Evolutionary conservation across 202 grass and related monocot genomes (phyloP), one percentile per base, ranked within the genome.

Genomic region (Elaeis oleifera): DNA sequence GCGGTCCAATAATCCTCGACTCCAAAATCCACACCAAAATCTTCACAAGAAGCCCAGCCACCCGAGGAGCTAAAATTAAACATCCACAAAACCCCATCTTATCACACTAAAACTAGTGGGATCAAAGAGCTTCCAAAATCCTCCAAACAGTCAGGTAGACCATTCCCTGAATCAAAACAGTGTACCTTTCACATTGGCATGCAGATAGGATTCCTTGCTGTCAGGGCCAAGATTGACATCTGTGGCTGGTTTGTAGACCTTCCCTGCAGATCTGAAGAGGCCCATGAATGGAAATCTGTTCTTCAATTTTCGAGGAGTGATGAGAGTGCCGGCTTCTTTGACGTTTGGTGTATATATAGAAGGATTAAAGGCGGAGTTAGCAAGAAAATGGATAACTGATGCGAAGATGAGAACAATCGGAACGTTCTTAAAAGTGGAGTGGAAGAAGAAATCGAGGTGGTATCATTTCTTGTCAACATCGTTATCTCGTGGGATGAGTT

Each of bases 1-100:
- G 36, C 19, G 85, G 23, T 17, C 88, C 88, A 36, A 96, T 1
- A 53, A 97, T 22, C 48, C 77, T 63, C 15, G 53, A 72, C 71
- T 92, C 94, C 27, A 97, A 64, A 56, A 92, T 76, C 94, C 94
- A 92, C 24, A 82, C 88, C 51, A 89, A 78, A 25, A 99, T 64
- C 80, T 92, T 99, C 61, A 99, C 82, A 71, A 86, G 69, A 6
- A 94, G 6, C 22, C 94, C 85, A 0, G 94, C 88, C 0, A 89
- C 88, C 3, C 88, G 82, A 51, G 94, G 94, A 73, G 94, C 94
- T 99, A 71, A 65, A 53, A 23, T 23, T 50, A 13, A 51, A 16
- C 15, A 36, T 23, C 15, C 5, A 20, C 20, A 49, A 64, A 51
- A 50, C 20, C 11, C 1, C 36, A 23, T 19, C 13, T 64, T 6